phyloP scores from a whole-genome alignment of 371 early-diverging fungal genomes.

The Coemansia sp. region DNA sequence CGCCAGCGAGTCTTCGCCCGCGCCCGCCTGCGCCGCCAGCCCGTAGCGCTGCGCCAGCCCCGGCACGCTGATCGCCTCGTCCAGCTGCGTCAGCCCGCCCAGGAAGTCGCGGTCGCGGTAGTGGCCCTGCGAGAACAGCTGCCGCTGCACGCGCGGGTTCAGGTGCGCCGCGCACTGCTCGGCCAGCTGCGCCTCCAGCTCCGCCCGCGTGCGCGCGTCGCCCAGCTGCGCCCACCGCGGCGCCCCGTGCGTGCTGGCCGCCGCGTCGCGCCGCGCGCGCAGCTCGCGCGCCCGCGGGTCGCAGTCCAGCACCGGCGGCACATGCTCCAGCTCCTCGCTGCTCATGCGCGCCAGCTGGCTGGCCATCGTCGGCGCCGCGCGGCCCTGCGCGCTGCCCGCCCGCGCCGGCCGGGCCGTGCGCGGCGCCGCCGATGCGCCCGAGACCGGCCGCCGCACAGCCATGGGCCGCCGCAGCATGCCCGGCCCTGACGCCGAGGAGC shows the following conservation, averaged over 20 bases:
- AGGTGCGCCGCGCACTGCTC: constrained; percentile 65
- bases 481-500: constrained; percentile 10
- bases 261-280: constrained; percentile 70
- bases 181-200: constrained; percentile 63
- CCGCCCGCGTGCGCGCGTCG: constrained; percentile 67
- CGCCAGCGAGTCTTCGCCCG: constrained; percentile 55
- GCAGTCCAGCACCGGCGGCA: constrained; percentile 61
- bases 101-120: constrained; percentile 78
- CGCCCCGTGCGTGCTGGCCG: constrained; percentile 36
- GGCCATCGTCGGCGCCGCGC: constrained; percentile 17
- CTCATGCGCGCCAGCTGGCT: constrained; percentile 41
- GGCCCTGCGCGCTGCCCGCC: constrained; percentile 8
- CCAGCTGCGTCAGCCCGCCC: constrained; percentile 62
- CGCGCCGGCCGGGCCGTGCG: constrained; percentile 13
- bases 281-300: constrained; percentile 68
- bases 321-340: constrained; percentile 40
- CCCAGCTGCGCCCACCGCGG: constrained; percentile 61
- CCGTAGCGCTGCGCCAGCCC: constrained; percentile 34
- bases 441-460: constrained; percentile 30
- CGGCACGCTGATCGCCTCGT: constrained; percentile 59
- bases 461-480: constrained; percentile 46
- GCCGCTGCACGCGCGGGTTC: constrained; percentile 54
- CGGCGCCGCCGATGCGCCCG: constrained; percentile 15
- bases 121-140: constrained; percentile 79
- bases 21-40: constrained; percentile 43